Conservation (phyloP, 2,329 filamentous ascomycete species). For the Conoideocrella luteorostrata region DNA sequence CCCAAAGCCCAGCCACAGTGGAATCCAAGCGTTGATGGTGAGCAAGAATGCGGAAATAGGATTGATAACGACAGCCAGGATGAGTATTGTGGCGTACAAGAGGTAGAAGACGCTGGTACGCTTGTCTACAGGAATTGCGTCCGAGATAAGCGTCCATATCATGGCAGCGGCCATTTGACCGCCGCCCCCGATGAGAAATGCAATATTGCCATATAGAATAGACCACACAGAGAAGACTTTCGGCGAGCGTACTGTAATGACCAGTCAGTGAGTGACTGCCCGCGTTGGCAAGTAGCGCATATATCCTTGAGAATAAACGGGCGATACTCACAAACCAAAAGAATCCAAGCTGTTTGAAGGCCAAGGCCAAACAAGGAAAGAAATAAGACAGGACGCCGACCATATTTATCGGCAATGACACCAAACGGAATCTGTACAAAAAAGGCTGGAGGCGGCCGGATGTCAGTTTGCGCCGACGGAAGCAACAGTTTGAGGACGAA, state of each 20-base stretch:
- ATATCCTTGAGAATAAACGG: too few species aligned
- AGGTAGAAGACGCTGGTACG: slow-evolving; percentile 35
- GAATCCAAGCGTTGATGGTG: slow-evolving; percentile 31
- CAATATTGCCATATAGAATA: slow-evolving; percentile 25
- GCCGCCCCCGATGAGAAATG: slow-evolving; percentile 36
- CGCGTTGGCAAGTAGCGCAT: background rate
- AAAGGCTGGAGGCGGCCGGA: slow-evolving; percentile 23
- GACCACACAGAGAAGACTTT: slow-evolving; percentile 34
- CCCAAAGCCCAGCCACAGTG: slow-evolving; percentile 29
- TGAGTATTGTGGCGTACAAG: slow-evolving; percentile 29
- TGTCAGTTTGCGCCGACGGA: too few species aligned
- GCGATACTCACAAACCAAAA: slow-evolving; percentile 24
- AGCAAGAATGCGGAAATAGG: slow-evolving; percentile 36
- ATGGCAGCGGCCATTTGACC: slow-evolving; percentile 33
- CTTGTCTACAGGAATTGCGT: slow-evolving; percentile 31
- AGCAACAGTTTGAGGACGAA: too few species aligned
- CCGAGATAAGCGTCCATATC: slow-evolving; percentile 39
- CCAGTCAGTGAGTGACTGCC: too few species aligned
- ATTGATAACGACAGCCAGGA: slow-evolving; percentile 31
- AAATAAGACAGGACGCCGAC: slow-evolving; percentile 34
- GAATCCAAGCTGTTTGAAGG: slow-evolving; percentile 21
- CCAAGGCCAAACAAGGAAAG: slow-evolving; percentile 26
- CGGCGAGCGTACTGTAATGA: slow-evolving; percentile 26
- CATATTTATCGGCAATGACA: slow-evolving; percentile 40
- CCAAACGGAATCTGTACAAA: slow-evolving; percentile 40